Conservation (phyloP, 768 basidiomycete species). For the Hypholoma sublateritium region DNA sequence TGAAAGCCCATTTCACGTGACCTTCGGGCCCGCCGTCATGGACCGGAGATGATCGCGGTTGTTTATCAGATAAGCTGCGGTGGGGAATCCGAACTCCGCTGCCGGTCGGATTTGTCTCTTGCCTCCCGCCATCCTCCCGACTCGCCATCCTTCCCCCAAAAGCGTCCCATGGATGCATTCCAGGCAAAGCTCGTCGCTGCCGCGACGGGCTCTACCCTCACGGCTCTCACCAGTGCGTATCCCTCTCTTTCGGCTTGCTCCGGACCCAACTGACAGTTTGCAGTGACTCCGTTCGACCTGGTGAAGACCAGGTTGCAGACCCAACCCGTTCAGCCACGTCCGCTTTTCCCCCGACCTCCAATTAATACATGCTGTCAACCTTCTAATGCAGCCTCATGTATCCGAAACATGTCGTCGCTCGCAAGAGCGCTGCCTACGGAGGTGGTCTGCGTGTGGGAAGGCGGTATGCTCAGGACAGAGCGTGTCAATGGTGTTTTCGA, state of each 20-base stretch:
- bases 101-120: constrained; percentile 6
- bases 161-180: constrained; percentile 62
- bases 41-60: constrained; percentile 12
- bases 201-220: constrained; percentile 75
- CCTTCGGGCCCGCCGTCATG: background rate
- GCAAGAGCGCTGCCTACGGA: constrained; percentile 56
- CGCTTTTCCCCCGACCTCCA: constrained; percentile 53
- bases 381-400: constrained; percentile 49
- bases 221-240: constrained; percentile 75
- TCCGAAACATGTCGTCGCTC: constrained; percentile 77
- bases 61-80: constrained; percentile 36
- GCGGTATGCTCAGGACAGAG: constrained; percentile 66
- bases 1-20: constrained; percentile 18
- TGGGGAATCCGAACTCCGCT: background rate
- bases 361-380: constrained; percentile 73
- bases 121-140: constrained; percentile 7
- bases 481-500: constrained; percentile 85
- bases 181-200: constrained; percentile 81
- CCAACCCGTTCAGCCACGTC: constrained; percentile 58
- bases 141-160: constrained; percentile 1
- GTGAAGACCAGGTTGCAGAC: constrained; percentile 97
- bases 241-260: background rate
- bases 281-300: constrained; percentile 99
- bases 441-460: constrained; percentile 80
- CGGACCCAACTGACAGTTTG: constrained; percentile 7